These are phyloP conservation scores for Theileria equi DNA, from an alignment of 169 alveolate genomes.

Conservation along the genomic window DNA sequence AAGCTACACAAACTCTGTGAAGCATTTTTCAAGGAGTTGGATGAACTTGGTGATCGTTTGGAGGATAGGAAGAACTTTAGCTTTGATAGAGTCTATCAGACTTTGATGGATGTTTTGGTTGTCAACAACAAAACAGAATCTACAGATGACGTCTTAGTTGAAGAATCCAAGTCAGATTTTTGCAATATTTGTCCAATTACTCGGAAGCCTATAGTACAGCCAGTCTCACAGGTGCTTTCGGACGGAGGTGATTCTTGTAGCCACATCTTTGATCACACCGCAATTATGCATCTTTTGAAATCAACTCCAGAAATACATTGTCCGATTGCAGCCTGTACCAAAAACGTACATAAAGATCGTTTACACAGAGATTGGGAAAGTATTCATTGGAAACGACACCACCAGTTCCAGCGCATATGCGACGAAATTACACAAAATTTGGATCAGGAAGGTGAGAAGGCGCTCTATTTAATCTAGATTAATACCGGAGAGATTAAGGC, in stretches of 20 bases:
- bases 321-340: conserved; percentile 76
- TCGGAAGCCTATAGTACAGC: conserved; percentile 68
- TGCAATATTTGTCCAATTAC: conserved; percentile 73
- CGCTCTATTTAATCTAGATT: neutral
- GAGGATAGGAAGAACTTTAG: conserved; percentile 37
- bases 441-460: neutral
- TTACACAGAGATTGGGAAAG: conserved; percentile 74
- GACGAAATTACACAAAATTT: neutral
- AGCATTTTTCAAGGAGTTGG: conserved; percentile 31
- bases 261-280: conserved; percentile 69
- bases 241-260: conserved; percentile 69
- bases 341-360: conserved; percentile 63
- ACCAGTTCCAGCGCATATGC: conserved; percentile 17
- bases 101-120: conserved; percentile 35
- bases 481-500: conserved; percentile 2
- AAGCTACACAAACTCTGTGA: conserved; percentile 24
- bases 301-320: conserved; percentile 48
- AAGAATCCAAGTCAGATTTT: conserved; percentile 64
- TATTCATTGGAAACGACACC: conserved; percentile 66
- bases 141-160: conserved; percentile 67
- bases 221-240: conserved; percentile 74
- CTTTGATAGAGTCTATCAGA: conserved; percentile 27
- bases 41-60: conserved; percentile 21
- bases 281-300: conserved; percentile 63
- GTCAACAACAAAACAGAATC: conserved; percentile 25